These are phyloP conservation scores for Cenchrus fungigraminus DNA, from an alignment of 176 grass and related monocot genomes.

Conservation along the genomic window DNA sequence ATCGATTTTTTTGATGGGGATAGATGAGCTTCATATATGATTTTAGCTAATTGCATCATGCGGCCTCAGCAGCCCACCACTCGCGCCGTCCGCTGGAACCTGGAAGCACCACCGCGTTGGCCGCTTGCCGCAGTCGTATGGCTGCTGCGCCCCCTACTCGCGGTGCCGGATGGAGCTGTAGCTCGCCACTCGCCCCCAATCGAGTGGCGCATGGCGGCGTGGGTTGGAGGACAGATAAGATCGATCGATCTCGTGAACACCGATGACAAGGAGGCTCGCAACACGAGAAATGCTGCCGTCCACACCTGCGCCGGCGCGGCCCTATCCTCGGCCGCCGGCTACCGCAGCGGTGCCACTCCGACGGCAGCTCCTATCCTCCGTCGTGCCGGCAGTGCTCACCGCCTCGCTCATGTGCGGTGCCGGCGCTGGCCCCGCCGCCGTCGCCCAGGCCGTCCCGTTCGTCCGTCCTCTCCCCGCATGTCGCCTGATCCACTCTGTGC, in stretches of 20 bases:
- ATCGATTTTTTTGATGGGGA: too few species aligned
- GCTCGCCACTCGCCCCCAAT: too few species aligned
- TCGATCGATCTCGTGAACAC: background rate
- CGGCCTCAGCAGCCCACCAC: too few species aligned
- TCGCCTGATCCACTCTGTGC: slow-evolving; percentile 31
- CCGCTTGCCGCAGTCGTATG: too few species aligned
- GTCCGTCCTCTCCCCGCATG: background rate
- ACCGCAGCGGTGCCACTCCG: background rate
- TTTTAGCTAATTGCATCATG: too few species aligned
- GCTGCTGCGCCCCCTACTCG: too few species aligned
- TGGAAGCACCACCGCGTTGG: too few species aligned
- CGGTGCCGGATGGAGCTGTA: too few species aligned
- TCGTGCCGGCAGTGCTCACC: background rate
- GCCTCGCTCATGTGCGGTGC: slow-evolving; percentile 17
- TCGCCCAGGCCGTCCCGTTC: slow-evolving; percentile 18
- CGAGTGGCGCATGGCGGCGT: slow-evolving; percentile 2
- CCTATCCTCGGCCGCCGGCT: background rate
- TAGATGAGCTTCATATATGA: too few species aligned
- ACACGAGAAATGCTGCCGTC: background rate
- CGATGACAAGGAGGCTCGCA: background rate
- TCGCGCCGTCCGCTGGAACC: too few species aligned
- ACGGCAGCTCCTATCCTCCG: slow-evolving; percentile 6
- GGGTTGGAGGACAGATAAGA: background rate
- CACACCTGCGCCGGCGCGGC: background rate
- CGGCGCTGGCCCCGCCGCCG: background rate